Evolutionary conservation across 2,329 filamentous ascomycete genomes (phyloP), one percentile per base, ranked within the genome.

Genomic region (Penicillium griseofulvum): DNA sequence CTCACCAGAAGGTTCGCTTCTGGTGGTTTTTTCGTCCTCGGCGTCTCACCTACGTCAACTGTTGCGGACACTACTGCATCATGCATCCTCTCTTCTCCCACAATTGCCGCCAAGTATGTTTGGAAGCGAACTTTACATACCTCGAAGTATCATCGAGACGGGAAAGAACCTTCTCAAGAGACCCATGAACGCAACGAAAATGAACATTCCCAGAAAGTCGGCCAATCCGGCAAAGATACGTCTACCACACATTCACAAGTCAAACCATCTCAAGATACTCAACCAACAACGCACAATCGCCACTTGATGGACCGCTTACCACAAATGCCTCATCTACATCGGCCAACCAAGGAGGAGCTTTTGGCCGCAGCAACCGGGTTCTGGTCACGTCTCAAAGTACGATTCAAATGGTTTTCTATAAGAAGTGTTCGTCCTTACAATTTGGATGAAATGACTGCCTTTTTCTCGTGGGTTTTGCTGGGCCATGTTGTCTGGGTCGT

Each of bases 331-430:
- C 91, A 86, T 59, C 72, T 87, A 36, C 83, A 97, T 76, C 83
- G 92, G 19, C 93, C 94, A 5, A 93, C 88, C 8, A 97, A 96
- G 70, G 92, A 97, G 71, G 94, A 99, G 73, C 81, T 99, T 28
- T 80, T 99, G 34, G 88, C 90, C 19, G 93, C 94, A 5, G 91
- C 94, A 34, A 97, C 87, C 22, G 92, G 92, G 1, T 97, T 97
- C 72, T 94, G 91, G 87, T 88, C 95, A 59, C 85, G 94, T 46
- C 75, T 97, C 42, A 91, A 88, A 68, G 89, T 97, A 24, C 88
- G 91, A 38, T 95, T 97, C 78, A 99, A 99, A 75, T 99, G 94
- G 94, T 87, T 94, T 66, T 95, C 94, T 2, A 99, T 99, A 66
- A 83, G 92, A 69, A 96, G 92, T 71, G 90, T 89, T 72, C 83